Percentiles rank a stretch among this genome's conserved stretches.
Conservation (phyloP, 2,329 filamentous ascomycete species). For the Colletotrichum melonis region DNA sequence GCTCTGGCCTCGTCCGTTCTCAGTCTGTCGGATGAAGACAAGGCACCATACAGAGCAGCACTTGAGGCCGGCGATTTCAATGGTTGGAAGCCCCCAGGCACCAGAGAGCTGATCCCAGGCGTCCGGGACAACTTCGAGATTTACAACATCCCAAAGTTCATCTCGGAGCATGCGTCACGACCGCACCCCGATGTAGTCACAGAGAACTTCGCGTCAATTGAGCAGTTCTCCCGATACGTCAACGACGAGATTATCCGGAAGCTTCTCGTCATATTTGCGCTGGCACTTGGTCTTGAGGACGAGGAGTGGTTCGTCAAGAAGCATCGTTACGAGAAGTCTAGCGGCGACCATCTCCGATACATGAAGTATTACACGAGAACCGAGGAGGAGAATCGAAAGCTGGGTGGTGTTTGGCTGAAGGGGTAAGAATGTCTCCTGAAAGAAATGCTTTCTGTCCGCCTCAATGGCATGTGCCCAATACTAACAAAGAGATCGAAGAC, state of each 20-base stretch:
- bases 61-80: neutral
- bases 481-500: slow-evolving; percentile 41
- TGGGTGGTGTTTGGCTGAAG: neutral
- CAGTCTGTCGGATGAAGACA: neutral
- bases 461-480: neutral
- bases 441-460: too few relatives aligned
- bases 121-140: neutral
- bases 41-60: neutral
- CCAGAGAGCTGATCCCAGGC: neutral
- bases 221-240: neutral
- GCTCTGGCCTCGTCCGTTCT: neutral
- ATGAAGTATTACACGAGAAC: neutral
- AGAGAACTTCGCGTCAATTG: neutral
- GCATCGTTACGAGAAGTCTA: neutral
- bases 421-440: neutral
- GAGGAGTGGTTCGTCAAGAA: neutral
- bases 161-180: neutral
- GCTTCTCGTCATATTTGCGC: neutral
- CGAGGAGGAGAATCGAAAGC: neutral
- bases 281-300: neutral
- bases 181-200: neutral
- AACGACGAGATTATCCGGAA: neutral
- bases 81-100: neutral
- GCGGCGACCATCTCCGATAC: neutral
- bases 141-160: neutral